Conservation (phyloP, 768 basidiomycete species). For the Lentinula sp. region DNA sequence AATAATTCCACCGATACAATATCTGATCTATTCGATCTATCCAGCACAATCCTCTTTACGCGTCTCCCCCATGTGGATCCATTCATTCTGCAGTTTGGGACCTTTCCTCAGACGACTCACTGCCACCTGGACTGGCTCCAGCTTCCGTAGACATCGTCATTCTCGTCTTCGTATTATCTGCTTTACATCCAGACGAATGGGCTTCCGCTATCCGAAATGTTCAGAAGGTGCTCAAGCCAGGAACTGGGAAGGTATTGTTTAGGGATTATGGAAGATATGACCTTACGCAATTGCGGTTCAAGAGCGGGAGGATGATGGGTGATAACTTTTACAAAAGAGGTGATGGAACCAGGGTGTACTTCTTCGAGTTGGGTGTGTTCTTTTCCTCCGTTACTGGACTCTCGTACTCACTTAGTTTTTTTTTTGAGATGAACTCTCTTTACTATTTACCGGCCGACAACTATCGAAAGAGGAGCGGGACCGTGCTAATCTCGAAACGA, state of each 20-base stretch:
- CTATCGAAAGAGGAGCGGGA: neutral
- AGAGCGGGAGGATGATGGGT: constrained; percentile 77
- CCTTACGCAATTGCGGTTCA: constrained; percentile 92
- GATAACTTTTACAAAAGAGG: constrained; percentile 96
- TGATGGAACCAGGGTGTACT: constrained; percentile 96
- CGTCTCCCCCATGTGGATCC: constrained; percentile 56
- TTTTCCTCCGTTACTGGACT: neutral
- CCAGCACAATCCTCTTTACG: constrained; percentile 71
- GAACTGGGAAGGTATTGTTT: constrained; percentile 67
- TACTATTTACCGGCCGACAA: constrained; percentile 64
- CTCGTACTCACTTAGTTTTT: constrained; percentile 5
- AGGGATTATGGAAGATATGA: constrained; percentile 96
- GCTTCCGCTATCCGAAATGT: constrained; percentile 73
- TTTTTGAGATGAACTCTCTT: constrained; percentile 65
- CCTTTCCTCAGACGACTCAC: constrained; percentile 49
- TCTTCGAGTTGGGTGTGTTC: constrained; percentile 77
- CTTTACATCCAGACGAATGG: constrained; percentile 94
- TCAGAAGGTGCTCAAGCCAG: constrained; percentile 82
- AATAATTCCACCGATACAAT: constrained; percentile 8
- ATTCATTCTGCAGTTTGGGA: constrained; percentile 90
- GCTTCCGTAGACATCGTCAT: constrained; percentile 81
- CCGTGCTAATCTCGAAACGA: neutral
- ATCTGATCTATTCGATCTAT: neutral
- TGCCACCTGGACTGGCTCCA: constrained; percentile 60
- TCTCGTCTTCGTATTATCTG: constrained; percentile 92